Conservation (phyloP, 2,329 filamentous ascomycete genomes). For the Leptodontidium sp. region DNA sequence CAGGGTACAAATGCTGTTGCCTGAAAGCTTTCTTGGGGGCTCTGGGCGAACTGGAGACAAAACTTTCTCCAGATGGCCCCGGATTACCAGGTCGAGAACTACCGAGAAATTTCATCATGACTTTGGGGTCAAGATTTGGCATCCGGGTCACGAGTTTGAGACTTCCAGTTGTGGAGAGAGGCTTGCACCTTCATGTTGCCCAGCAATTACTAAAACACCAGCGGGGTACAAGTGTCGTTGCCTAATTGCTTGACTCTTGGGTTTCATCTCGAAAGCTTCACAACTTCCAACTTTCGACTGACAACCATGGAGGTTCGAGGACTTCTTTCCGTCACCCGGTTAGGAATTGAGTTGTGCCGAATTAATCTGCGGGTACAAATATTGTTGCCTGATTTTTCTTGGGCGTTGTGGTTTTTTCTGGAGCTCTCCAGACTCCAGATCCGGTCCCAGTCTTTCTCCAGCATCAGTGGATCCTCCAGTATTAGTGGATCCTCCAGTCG, state of each 20-base stretch:
- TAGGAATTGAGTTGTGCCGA: background rate
- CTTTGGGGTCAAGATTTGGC: background rate
- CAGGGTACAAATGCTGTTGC: constrained; percentile 16
- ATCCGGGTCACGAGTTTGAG: background rate
- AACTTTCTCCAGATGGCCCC: constrained; percentile 2
- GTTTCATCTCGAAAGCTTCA: background rate
- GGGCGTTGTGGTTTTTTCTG: background rate
- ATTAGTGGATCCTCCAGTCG: background rate
- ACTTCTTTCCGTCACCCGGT: background rate
- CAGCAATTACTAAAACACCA: background rate
- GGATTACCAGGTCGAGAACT: background rate
- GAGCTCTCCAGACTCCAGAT: constrained; percentile 5
- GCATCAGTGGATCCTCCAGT: background rate
- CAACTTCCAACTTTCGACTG: background rate
- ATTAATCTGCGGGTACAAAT: constrained; percentile 4
- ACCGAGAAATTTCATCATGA: background rate
- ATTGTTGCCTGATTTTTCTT: constrained; percentile 6
- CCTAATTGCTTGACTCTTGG: constrained; percentile 5
- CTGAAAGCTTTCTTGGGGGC: constrained; percentile 2
- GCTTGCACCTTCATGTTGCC: background rate
- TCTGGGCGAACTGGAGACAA: background rate
- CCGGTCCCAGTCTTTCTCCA: background rate
- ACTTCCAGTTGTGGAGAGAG: background rate
- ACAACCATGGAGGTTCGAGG: background rate
- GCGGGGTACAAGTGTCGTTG: constrained; percentile 11